Conservation (phyloP, 495 filamentous ascomycete genomes). For the Cercophora sp. region DNA sequence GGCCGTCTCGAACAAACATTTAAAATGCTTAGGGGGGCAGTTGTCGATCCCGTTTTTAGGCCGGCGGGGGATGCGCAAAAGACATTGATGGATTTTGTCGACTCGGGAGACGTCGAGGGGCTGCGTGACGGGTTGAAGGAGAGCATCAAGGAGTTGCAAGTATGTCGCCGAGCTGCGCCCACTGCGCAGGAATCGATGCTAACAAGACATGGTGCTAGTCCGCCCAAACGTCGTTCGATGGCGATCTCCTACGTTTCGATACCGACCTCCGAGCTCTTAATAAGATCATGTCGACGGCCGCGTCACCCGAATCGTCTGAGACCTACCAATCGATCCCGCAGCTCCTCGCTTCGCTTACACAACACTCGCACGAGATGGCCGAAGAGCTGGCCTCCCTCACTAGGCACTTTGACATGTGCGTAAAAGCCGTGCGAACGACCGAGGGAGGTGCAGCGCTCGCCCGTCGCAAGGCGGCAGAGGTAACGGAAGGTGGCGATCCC, state of each 20-base stretch:
- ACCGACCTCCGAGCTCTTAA: slow-evolving; percentile 51
- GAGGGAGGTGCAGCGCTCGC: slow-evolving; percentile 80
- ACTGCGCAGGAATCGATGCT: background rate
- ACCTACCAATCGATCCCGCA: slow-evolving; percentile 55
- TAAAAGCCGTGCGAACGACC: slow-evolving; percentile 85
- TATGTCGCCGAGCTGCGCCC: slow-evolving; percentile 16
- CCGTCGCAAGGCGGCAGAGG: slow-evolving; percentile 50
- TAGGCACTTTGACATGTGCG: slow-evolving; percentile 91
- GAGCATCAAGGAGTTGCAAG: slow-evolving; percentile 56
- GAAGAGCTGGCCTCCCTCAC: slow-evolving; percentile 74
- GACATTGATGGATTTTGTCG: slow-evolving; percentile 84
- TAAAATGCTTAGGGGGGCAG: slow-evolving; percentile 61
- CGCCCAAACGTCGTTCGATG: slow-evolving; percentile 57
- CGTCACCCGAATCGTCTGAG: slow-evolving; percentile 35
- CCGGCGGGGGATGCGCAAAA: slow-evolving; percentile 62
- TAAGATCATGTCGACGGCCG: slow-evolving; percentile 32
- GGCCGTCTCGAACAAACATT: slow-evolving; percentile 67
- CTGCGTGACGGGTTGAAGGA: slow-evolving; percentile 62
- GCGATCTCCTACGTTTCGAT: slow-evolving; percentile 61
- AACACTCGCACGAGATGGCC: slow-evolving; percentile 80
- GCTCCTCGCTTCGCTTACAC: slow-evolving; percentile 68
- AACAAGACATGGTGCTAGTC: slow-evolving; percentile 27
- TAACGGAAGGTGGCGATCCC: slow-evolving; percentile 54
- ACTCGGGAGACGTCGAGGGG: slow-evolving; percentile 70
- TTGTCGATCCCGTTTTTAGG: slow-evolving; percentile 70